Percentiles rank a stretch among this genome's conserved stretches.
phyloP scores from a whole-genome alignment of 257 asterid species.

The Nicotiana sylvestris region DNA sequence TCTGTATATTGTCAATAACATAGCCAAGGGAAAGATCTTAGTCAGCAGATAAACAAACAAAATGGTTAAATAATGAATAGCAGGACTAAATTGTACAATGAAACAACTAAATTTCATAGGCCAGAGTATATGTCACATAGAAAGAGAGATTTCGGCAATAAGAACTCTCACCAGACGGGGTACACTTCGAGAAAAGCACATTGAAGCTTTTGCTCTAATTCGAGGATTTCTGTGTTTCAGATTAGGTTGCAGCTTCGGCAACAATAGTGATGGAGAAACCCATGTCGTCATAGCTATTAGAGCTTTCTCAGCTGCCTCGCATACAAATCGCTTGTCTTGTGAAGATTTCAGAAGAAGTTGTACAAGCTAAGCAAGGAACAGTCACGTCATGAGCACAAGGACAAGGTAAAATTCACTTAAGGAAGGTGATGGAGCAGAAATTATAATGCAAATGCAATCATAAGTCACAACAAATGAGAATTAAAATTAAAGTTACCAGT shows the following conservation, averaged over 20 bases:
- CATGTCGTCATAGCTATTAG: constrained; percentile 64
- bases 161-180: constrained; percentile 55
- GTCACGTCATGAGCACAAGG: constrained; percentile 10
- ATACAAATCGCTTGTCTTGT: constrained; percentile 92
- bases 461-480: constrained; percentile 7
- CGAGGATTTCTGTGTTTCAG: constrained; percentile 84
- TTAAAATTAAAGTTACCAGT: constrained; percentile 39
- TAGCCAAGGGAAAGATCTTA: neutral
- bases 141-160: neutral
- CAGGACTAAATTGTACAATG: neutral
- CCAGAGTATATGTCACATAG: neutral
- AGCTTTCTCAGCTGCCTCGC: constrained; percentile 90
- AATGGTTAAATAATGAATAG: neutral
- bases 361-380: constrained; percentile 48
- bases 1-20: neutral
- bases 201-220: constrained; percentile 87
- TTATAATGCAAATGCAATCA: neutral
- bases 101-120: neutral
- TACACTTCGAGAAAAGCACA: constrained; percentile 67
- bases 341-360: constrained; percentile 90
- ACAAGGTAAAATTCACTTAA: neutral
- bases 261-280: constrained; percentile 66
- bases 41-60: neutral
- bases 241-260: constrained; percentile 75
- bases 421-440: neutral